Conservation (phyloP, 352 stramenopile species). For the Globisporangium polare region DNA sequence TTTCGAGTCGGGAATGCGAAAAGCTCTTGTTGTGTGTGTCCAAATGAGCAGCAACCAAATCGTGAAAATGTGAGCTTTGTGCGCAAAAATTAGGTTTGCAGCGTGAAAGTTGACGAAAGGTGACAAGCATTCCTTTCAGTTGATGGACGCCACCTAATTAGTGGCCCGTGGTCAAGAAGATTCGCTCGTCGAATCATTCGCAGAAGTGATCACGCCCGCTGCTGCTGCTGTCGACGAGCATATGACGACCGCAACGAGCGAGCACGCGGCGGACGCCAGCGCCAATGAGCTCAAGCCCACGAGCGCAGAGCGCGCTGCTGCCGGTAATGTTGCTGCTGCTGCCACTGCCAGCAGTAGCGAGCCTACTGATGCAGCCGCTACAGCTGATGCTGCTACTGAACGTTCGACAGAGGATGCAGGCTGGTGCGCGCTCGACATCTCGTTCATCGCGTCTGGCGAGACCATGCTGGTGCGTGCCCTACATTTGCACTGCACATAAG, state of each 20-base stretch:
- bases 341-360: not conserved
- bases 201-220: not conserved
- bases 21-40: too few species aligned
- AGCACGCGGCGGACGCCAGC: not conserved
- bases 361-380: not conserved
- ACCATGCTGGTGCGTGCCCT: conserved; percentile 8
- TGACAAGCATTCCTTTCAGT: too few species aligned
- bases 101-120: too few species aligned
- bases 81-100: too few species aligned
- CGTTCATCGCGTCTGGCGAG: conserved; percentile 13
- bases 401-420: not conserved
- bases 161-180: too few species aligned
- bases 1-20: too few species aligned
- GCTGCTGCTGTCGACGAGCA: not conserved
- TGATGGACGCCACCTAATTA: too few species aligned
- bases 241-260: not conserved
- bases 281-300: not conserved
- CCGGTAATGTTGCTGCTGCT: not conserved
- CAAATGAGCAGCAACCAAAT: too few species aligned
- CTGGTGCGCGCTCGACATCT: conserved; percentile 16
- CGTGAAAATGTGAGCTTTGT: too few species aligned
- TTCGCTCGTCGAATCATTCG: not conserved
- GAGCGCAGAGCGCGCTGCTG: not conserved
- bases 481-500: too few species aligned
- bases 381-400: not conserved